A percentile compares a stretch with the other conserved stretches of the same genome.
Evolutionary conservation across 2,329 filamentous ascomycete species (phyloP).

Genomic region (Xylariaceae sp.): DNA sequence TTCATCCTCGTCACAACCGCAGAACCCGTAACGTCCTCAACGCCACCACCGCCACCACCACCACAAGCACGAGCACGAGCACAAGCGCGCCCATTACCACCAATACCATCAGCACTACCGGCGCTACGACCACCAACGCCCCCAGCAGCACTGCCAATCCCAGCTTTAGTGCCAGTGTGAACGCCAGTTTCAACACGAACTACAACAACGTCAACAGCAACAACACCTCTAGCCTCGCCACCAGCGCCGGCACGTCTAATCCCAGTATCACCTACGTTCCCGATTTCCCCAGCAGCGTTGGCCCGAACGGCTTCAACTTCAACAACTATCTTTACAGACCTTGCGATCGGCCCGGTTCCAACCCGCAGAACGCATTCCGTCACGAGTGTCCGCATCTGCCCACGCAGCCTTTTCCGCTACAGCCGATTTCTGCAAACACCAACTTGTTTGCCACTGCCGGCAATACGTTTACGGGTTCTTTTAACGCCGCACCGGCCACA

Average conservation of each 20-base stretch:
- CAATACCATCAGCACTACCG: background rate
- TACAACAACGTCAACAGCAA: background rate
- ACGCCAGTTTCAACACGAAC: background rate
- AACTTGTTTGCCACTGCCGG: slow-evolving; percentile 4
- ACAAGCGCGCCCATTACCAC: background rate
- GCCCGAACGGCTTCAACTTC: background rate
- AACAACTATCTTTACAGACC: background rate
- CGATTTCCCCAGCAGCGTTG: background rate
- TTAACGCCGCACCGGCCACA: background rate
- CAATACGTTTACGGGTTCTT: background rate
- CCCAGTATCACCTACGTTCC: background rate
- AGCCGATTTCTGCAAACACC: background rate
- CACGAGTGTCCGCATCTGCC: background rate
- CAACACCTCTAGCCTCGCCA: background rate
- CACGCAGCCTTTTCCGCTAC: slow-evolving; percentile 3
- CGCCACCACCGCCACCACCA: background rate
- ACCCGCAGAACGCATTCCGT: background rate
- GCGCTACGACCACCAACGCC: background rate
- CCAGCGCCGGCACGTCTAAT: background rate
- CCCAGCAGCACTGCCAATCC: background rate
- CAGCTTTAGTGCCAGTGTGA: background rate
- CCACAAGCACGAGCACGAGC: background rate
- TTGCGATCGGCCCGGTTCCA: background rate
- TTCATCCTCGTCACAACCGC: too few relatives aligned
- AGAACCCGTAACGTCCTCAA: background rate